Evolutionary conservation across 139 green algal genomes (phyloP).

Genomic region (Closterium sp.): DNA sequence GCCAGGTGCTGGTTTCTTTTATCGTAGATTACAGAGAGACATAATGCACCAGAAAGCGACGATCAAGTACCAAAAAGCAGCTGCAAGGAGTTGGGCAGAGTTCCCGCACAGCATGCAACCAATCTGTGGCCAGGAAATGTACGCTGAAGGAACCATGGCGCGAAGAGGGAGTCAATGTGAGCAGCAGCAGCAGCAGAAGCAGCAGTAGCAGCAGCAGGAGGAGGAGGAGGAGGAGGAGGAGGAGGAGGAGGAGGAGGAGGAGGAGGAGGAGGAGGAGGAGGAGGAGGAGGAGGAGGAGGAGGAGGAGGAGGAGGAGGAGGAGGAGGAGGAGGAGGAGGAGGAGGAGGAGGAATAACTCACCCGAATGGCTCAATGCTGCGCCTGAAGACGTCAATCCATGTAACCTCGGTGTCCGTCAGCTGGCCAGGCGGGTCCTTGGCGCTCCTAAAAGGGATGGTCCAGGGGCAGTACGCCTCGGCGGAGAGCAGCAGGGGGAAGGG

Average conservation of each 20-base stretch:
- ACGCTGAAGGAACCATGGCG: not conserved
- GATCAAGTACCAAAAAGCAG: too few relatives aligned
- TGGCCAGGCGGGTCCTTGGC: not conserved
- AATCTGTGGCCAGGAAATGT: not conserved
- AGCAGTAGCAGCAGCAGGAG: too few relatives aligned
- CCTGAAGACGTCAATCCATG: conserved; percentile 48
- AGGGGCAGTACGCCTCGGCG: conserved; percentile 19
- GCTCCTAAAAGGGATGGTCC: conserved; percentile 24
- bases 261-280: not conserved
- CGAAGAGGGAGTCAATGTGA: not conserved
- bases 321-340: not conserved
- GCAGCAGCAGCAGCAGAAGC: not conserved
- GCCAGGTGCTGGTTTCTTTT: too few relatives aligned
- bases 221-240: not conserved
- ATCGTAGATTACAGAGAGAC: too few relatives aligned
- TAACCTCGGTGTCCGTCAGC: conserved; percentile 14
- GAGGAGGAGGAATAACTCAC: not conserved
- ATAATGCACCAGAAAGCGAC: too few relatives aligned
- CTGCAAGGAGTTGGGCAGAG: too few relatives aligned
- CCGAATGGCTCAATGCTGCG: conserved; percentile 41
- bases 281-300: not conserved
- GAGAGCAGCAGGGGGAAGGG: conserved; percentile 27
- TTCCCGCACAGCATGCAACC: too few relatives aligned
- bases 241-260: not conserved
- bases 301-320: not conserved